A percentile compares a stretch with the other conserved stretches of the same genome.
Evolutionary conservation across 495 filamentous ascomycete genomes (phyloP).

Genomic region (Sporormia fimetaria): DNA sequence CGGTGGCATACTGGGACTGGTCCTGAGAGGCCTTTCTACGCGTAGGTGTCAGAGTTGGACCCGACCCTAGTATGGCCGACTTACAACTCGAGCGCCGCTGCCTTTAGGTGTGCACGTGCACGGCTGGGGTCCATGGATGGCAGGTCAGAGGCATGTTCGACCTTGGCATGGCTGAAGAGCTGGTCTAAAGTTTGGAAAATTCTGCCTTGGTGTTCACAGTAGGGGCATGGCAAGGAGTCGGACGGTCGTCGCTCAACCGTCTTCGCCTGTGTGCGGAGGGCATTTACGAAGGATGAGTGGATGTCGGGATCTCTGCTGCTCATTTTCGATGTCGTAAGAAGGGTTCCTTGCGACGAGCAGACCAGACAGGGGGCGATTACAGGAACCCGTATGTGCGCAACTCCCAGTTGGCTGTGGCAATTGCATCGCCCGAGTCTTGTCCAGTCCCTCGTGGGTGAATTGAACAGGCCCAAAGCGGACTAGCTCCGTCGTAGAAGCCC

Average conservation of each 20-base stretch:
- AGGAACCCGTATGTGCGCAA: not conserved
- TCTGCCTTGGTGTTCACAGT: slow-evolving; percentile 11
- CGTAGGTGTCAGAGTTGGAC: slow-evolving; percentile 7
- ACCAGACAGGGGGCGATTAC: slow-evolving; percentile 2
- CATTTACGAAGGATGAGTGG: slow-evolving; percentile 7
- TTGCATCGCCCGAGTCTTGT: too few relatives aligned
- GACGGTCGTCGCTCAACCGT: slow-evolving; percentile 10
- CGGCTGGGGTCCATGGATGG: not conserved
- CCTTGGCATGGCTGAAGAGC: slow-evolving; percentile 12
- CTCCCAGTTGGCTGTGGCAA: not conserved
- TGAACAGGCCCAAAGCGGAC: not conserved
- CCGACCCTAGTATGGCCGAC: too few relatives aligned
- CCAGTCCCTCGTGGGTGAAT: not conserved
- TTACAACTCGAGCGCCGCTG: slow-evolving; percentile 10
- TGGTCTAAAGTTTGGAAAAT: slow-evolving; percentile 21
- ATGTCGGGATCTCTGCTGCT: slow-evolving; percentile 6
- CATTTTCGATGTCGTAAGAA: slow-evolving; percentile 3
- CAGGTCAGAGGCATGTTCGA: slow-evolving; percentile 14
- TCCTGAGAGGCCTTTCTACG: slow-evolving; percentile 8
- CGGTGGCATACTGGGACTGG: slow-evolving; percentile 16
- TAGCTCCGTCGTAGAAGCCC: too few relatives aligned
- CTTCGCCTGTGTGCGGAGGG: slow-evolving; percentile 18
- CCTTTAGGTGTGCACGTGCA: slow-evolving; percentile 6
- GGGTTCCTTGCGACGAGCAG: slow-evolving; percentile 1
- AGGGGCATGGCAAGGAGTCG: slow-evolving; percentile 9